Percentiles rank a stretch among this genome's conserved stretches.
Conservation (phyloP, 176 grass and related monocot genomes). For the Guadua angustifolia region DNA sequence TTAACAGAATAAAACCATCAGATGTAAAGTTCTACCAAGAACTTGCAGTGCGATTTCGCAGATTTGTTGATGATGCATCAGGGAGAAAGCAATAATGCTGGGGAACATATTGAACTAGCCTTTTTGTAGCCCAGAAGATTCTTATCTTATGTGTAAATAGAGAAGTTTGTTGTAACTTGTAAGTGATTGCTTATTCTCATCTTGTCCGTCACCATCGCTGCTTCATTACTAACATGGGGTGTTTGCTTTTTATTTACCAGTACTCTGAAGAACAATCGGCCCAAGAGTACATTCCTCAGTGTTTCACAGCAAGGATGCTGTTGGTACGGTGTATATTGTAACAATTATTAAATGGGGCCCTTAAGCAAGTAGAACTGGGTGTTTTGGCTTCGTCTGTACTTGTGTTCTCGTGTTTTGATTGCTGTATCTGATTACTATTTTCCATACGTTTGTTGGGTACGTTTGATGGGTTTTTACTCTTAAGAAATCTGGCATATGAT, state of each 20-base stretch:
- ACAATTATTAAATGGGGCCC: not conserved
- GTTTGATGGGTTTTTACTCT: not conserved
- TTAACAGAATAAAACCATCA: slow-evolving; percentile 53
- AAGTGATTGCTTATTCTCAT: slow-evolving; percentile 2
- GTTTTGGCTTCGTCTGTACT: no score
- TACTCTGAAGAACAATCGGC: not conserved
- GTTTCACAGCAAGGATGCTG: not conserved
- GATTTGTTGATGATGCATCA: slow-evolving; percentile 50
- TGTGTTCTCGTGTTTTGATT: not conserved
- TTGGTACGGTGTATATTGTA: not conserved
- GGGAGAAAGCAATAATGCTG: slow-evolving; percentile 27
- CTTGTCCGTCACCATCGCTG: not conserved
- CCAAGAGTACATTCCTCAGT: not conserved
- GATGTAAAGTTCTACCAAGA: slow-evolving; percentile 76
- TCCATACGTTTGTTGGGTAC: not conserved
- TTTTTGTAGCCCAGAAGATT: not conserved
- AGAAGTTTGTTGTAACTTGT: slow-evolving; percentile 12
- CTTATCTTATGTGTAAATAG: not conserved
- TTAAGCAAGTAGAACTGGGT: not conserved
- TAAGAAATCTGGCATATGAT: no score
- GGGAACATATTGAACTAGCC: slow-evolving; percentile 13
- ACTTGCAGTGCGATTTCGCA: slow-evolving; percentile 63
- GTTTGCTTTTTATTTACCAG: not conserved
- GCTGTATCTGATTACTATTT: not conserved
- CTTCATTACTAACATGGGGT: not conserved